phyloP scores from a whole-genome alignment of 2,329 filamentous ascomycete species.

The Calonectria montana region DNA sequence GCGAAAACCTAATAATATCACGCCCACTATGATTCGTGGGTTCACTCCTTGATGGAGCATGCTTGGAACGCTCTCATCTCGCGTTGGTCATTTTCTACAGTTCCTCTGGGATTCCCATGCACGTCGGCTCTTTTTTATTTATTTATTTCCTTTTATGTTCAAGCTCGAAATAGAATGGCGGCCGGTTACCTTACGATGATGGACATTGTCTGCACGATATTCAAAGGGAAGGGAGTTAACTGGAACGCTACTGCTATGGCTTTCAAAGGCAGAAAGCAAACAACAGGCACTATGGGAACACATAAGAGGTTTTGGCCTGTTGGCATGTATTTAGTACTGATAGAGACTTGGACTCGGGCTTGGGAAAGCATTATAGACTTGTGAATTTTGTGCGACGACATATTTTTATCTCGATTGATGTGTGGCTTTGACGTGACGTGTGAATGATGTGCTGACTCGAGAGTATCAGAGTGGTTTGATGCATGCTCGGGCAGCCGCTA shows the following conservation, averaged over 20 bases:
- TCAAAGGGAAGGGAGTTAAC: conserved; percentile 41
- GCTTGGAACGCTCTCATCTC: conserved; percentile 33
- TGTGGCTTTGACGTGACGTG: not conserved
- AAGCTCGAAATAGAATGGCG: conserved; percentile 44
- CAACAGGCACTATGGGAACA: conserved; percentile 40
- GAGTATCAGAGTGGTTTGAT: not conserved
- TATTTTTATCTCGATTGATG: not conserved
- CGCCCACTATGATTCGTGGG: conserved; percentile 23
- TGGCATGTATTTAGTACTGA: conserved; percentile 41
- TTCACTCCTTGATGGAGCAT: conserved; percentile 43
- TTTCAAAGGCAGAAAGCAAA: conserved; percentile 30
- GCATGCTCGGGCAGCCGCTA: conserved; percentile 3
- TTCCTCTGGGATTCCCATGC: conserved; percentile 37
- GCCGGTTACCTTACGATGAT: conserved; percentile 43
- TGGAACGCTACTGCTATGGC: conserved; percentile 34
- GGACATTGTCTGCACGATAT: conserved; percentile 42
- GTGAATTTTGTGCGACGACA: conserved; percentile 24
- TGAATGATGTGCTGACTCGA: not conserved
- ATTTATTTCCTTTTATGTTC: conserved; percentile 39
- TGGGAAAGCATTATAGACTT: conserved; percentile 41
- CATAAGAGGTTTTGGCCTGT: conserved; percentile 39
- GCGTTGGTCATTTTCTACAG: conserved; percentile 11
- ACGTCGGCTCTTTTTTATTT: conserved; percentile 29
- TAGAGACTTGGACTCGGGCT: conserved; percentile 39
- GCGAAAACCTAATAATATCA: conserved; percentile 35